Conservation (phyloP, 768 basidiomycete species). For the Gloeopeniophorella convolvens region DNA sequence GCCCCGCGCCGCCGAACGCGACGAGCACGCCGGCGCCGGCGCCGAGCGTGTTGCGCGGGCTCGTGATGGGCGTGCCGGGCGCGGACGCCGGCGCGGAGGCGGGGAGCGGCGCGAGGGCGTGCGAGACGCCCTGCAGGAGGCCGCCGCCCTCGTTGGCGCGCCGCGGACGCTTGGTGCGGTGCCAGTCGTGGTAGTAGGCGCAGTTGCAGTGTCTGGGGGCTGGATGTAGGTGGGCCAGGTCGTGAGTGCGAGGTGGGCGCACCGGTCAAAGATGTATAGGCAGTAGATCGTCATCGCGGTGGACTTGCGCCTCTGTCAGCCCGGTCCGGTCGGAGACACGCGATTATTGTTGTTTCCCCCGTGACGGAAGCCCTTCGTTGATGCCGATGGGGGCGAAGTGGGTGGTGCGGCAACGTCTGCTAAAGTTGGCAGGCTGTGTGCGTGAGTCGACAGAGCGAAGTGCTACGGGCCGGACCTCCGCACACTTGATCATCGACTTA, state of each 20-base stretch:
- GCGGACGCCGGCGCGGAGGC: constrained; percentile 30
- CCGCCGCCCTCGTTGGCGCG: constrained; percentile 61
- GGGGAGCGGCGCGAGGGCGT: constrained; percentile 43
- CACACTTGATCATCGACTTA: too few species aligned
- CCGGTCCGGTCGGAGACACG: neutral
- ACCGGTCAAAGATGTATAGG: constrained; percentile 92
- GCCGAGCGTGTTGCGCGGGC: constrained; percentile 61
- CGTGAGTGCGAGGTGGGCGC: constrained; percentile 24
- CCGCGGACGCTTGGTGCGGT: constrained; percentile 68
- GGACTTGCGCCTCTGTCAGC: neutral
- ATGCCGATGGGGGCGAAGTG: too few species aligned
- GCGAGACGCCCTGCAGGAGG: constrained; percentile 75
- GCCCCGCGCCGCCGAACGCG: constrained; percentile 38
- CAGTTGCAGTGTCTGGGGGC: constrained; percentile 74
- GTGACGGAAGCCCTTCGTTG: too few species aligned
- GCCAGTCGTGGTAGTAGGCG: constrained; percentile 96
- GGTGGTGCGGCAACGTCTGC: too few species aligned
- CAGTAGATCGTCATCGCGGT: constrained; percentile 89
- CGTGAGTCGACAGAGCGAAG: too few species aligned
- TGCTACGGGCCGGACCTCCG: too few species aligned
- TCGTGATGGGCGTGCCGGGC: constrained; percentile 36
- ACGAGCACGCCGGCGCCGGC: constrained; percentile 64
- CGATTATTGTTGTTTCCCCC: neutral
- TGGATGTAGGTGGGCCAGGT: neutral
- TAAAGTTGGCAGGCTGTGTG: too few species aligned